Conservation (phyloP, 2,329 filamentous ascomycete genomes). For the Didymella lethalis region DNA sequence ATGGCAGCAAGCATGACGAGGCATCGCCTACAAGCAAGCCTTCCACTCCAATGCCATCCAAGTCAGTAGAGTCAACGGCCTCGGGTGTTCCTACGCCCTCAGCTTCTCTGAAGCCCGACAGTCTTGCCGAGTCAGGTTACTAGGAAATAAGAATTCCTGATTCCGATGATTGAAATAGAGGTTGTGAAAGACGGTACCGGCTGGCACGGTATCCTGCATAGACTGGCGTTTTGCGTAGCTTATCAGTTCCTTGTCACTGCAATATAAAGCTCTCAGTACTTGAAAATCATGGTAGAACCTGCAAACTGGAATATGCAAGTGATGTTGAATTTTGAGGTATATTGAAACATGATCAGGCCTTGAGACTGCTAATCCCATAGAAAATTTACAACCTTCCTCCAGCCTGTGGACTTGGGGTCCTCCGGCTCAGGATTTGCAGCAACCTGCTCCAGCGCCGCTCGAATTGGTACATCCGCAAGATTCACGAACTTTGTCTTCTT, state of each 20-base stretch:
- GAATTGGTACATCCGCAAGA: conserved; percentile 32
- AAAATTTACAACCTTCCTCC: conserved; percentile 24
- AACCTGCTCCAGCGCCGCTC: conserved; percentile 35
- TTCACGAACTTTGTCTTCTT: conserved; percentile 64
- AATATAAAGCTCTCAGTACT: not conserved
- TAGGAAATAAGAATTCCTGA: not conserved
- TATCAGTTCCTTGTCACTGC: not conserved
- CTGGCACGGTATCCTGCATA: not conserved
- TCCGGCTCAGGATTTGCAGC: conserved; percentile 28
- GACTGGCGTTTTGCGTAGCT: not conserved
- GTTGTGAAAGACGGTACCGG: not conserved
- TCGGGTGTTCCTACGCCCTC: not conserved
- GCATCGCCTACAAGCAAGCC: not conserved
- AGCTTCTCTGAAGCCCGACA: not conserved
- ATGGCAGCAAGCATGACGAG: not conserved
- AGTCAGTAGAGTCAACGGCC: not conserved
- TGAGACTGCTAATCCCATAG: conserved; percentile 28
- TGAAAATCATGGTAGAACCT: not conserved
- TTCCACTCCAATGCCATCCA: not conserved
- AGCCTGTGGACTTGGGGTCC: conserved; percentile 28
- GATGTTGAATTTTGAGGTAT: not conserved
- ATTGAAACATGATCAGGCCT: no score
- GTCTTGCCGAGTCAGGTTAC: not conserved
- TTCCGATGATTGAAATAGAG: not conserved
- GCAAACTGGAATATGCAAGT: not conserved